Conservation (phyloP, 331 rosid genomes). For the Ulmus americana region DNA sequence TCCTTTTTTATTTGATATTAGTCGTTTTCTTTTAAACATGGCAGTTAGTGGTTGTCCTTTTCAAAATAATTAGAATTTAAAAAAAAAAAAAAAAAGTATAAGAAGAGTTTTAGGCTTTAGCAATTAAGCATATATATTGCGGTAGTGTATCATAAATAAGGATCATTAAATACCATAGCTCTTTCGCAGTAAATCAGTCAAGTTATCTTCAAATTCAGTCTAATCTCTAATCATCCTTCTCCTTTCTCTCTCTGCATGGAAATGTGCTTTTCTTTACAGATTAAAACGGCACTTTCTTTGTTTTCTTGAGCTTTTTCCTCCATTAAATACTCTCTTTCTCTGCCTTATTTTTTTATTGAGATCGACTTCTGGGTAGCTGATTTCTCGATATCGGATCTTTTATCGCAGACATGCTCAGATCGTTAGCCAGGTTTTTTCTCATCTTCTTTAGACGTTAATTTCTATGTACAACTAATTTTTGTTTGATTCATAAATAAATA, state of each 20-base stretch:
- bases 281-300: no score
- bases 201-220: conserved; percentile 4
- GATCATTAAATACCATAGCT: conserved; percentile 35
- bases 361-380: no score
- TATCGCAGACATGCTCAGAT: conserved; percentile 39
- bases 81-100: neutral
- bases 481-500: no score
- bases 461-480: no score
- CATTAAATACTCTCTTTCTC: neutral
- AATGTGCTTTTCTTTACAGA: conserved; percentile 17
- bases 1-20: neutral
- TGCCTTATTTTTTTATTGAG: neutral
- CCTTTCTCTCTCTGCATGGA: conserved; percentile 30
- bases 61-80: neutral
- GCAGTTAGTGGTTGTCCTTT: neutral
- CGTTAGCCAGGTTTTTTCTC: conserved; percentile 40
- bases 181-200: neutral
- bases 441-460: neutral
- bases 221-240: neutral
- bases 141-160: neutral
- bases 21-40: neutral
- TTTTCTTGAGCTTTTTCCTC: neutral
- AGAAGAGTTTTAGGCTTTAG: no score
- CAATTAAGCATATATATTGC: no score
- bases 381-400: neutral